A percentile compares a stretch with the other conserved stretches of the same genome.
Conservation (phyloP, 352 stramenopile species). For the Pythium apleroticum region DNA sequence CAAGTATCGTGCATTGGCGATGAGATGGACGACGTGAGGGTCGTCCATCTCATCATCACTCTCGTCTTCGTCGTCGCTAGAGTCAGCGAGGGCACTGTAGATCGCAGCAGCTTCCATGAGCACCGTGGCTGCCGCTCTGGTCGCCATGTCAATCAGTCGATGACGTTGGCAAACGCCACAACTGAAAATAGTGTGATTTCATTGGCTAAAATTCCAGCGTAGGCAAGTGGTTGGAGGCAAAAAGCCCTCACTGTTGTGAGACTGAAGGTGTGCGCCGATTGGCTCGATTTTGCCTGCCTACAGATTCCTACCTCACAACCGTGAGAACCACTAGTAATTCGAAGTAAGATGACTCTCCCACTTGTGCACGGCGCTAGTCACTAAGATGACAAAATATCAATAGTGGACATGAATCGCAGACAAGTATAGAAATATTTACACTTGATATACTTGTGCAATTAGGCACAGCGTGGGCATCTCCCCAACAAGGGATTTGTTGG, state of each 20-base stretch:
- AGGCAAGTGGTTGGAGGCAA: neutral
- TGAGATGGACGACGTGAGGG: neutral
- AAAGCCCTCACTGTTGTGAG: neutral
- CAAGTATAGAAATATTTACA: no score
- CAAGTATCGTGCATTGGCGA: neutral
- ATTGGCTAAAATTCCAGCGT: neutral
- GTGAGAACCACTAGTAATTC: conserved; percentile 5
- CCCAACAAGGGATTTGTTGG: no score
- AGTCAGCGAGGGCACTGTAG: neutral
- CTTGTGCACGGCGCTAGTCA: no score
- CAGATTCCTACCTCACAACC: neutral
- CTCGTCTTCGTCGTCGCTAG: neutral
- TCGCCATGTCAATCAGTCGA: neutral
- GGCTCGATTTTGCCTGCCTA: neutral
- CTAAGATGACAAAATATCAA: no score
- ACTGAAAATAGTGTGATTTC: neutral
- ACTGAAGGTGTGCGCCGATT: neutral
- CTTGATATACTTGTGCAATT: no score
- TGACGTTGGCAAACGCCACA: no score
- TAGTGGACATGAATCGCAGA: no score
- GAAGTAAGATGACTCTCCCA: no score
- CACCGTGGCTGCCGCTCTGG: neutral
- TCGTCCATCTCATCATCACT: neutral
- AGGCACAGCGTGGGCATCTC: no score
- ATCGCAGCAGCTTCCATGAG: neutral